Evolutionary conservation across 805 yeast species (phyloP).

Genomic region (Saccharomycopsis babjevae): DNA sequence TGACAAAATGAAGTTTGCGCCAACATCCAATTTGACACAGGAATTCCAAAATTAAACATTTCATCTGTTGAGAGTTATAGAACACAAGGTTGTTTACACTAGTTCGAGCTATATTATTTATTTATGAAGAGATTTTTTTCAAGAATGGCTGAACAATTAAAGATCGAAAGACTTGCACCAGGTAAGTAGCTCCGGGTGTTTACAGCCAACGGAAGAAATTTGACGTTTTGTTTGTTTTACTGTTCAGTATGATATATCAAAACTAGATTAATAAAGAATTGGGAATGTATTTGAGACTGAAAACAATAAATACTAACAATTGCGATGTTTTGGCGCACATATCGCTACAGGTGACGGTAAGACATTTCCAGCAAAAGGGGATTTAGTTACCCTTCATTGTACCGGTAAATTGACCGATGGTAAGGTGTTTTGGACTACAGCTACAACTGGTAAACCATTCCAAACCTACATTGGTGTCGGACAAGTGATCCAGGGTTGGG

Average conservation of each 20-base stretch:
- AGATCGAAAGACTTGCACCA: slow-evolving; percentile 29
- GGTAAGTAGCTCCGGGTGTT: slow-evolving; percentile 17
- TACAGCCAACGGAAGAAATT: too few relatives aligned
- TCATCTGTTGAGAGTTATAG: background rate
- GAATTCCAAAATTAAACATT: too few relatives aligned
- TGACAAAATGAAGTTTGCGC: background rate
- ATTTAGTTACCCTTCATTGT: slow-evolving; percentile 87
- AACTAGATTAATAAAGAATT: background rate
- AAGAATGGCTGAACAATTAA: slow-evolving; percentile 23
- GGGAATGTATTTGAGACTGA: background rate
- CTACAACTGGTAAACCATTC: slow-evolving; percentile 93
- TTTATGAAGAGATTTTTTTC: background rate
- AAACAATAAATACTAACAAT: background rate
- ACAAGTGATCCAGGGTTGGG: slow-evolving; percentile 96
- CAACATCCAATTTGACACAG: too few relatives aligned
- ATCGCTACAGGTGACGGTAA: slow-evolving; percentile 50
- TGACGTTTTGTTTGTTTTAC: too few relatives aligned
- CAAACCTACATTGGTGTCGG: slow-evolving; percentile 95
- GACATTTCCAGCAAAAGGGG: slow-evolving; percentile 81
- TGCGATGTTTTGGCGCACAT: background rate
- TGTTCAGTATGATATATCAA: background rate
- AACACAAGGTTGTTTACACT: background rate
- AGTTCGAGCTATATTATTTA: background rate
- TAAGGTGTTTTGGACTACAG: slow-evolving; percentile 89
- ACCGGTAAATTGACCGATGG: slow-evolving; percentile 93